Base-by-base conservation (phyloP, 176 grass and related monocot species). In the Rhynchospora pubera region DNA sequence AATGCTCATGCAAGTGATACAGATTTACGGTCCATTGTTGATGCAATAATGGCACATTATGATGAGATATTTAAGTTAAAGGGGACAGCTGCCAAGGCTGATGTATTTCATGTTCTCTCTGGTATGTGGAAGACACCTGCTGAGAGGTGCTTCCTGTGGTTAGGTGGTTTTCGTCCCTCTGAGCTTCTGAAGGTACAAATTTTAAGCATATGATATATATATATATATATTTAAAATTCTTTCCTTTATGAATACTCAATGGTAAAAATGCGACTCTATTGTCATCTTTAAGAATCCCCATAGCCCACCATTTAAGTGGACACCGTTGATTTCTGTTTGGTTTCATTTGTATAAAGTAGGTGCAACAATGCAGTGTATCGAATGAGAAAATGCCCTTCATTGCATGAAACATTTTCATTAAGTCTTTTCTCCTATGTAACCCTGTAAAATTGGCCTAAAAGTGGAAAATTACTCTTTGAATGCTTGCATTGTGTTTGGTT, bases 61-160 rank as follows among this genome's bases (percentile, higher is more conserved):
- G 89, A 99, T 84, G 96, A 99, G 58, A 91, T 99, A 71, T 99
- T 90, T 81, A 94, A 81, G 87, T 82, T 93, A 13, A 99, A 99
- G 84, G 91, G 92, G 56, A 80, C 90, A 64, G 96, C 92, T 34
- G 93, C 96, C 71, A 99, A 95, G 62, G 77, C 85, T 77, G 96
- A 99, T 80, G 96, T 99, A 62, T 95, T 99, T 84, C 93, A 99
- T 82, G 90, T 99, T 32, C 87, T 99, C 82, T 99, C 96, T 14
- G 96, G 96, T 68, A 99, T 99, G 96, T 99, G 96, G 96, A 99
- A 99, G 84, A 93, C 96, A 82, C 96, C 93, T 57, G 91, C 96
- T 8, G 96, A 99, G 84, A 93, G 96, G 65, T 95, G 96, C 79
- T 99, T 99, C 89, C 85, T 99, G 66, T 99, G 96, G 96, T 79